These are phyloP conservation scores for Dipodascopsis uninucleata DNA, from an alignment of 805 yeast genomes.

Conservation along the genomic window DNA sequence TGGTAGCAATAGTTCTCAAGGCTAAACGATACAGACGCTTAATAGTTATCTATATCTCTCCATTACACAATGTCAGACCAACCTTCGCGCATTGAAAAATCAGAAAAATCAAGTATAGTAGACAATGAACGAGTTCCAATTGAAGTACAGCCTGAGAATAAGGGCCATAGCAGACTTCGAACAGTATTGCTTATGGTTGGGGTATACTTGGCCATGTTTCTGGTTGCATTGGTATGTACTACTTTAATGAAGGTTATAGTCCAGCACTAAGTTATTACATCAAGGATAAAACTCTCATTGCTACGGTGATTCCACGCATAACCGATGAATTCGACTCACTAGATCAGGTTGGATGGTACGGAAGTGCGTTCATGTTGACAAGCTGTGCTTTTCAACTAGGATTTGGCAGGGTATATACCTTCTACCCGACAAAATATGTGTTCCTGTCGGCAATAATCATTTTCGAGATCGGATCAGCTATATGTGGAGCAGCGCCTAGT, in stretches of 20 bases:
- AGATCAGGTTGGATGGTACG: constrained; percentile 14
- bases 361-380: constrained; percentile 6
- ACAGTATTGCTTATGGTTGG: too few species aligned
- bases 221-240: constrained; percentile 11
- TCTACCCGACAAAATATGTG: constrained; percentile 4
- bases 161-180: too few species aligned
- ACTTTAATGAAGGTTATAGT: neutral
- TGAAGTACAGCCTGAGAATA: too few species aligned
- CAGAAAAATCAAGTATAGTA: too few species aligned
- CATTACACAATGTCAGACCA: too few species aligned
- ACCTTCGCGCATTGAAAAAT: too few species aligned
- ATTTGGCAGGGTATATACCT: constrained; percentile 8
- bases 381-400: constrained; percentile 8
- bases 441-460: constrained; percentile 34
- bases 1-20: too few species aligned
- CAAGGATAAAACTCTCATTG: constrained; percentile 11
- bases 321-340: constrained; percentile 7
- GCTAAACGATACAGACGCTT: too few species aligned
- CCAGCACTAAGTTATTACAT: neutral
- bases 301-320: constrained; percentile 12
- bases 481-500: constrained; percentile 13
- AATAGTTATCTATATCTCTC: too few species aligned
- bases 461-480: constrained; percentile 38
- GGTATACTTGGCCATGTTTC: constrained; percentile 7
- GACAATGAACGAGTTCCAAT: too few species aligned